Base-by-base conservation (phyloP, 495 filamentous ascomycete genomes). In the Lepraria neglecta region DNA sequence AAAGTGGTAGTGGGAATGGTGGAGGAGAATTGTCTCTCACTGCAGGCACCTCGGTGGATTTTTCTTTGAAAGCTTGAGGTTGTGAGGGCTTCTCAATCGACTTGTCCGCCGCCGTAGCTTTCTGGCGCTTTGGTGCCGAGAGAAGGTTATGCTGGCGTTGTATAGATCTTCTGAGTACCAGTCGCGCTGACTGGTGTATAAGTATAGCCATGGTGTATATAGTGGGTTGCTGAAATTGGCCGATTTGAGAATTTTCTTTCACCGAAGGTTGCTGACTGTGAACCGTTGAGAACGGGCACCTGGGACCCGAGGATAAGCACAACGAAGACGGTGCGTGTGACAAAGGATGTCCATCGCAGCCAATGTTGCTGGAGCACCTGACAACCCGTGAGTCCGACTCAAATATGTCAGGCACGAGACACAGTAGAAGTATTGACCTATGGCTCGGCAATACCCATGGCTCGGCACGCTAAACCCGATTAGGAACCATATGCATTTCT, bases 101-200 rank as follows among this genome's bases (percentile, higher is more conserved):
- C 27, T 60, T 60, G 11, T 60, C 58, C 14, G 30, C 58, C 43
- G 48, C 40, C 15, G 58, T 60, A 15, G 47, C 42, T 53, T 60
- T 60, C 24, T 60, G 58, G 6, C 58, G 47, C 43, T 35, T 52
- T 10, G 47, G 28, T 15, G 58, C 35, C 19, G 38, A 45, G 48
- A 54, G 21, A 15, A 53, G 27, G 24, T 43, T 50, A 14, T 45
- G 47, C 27, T 60, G 58, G n/a, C 58, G 58, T 30, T 53, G 58
- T 12, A 51, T 42, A 5, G 47, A 53, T 31, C 58, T 50, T 35
- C 47, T 45, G 1, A 53, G 17, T 17, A 60, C 47, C 7, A 60
- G 47, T 11, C 58, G 58, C 17, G 51, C 48, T 3, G 58, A 53
- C 11, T 43, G 24, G 12, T 60, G 47, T 33, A 60, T 12, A 0